Percentiles rank a stretch among this genome's conserved stretches.
phyloP scores from a whole-genome alignment of 2,329 filamentous ascomycete species.

The Ceratocystis harringtonii region DNA sequence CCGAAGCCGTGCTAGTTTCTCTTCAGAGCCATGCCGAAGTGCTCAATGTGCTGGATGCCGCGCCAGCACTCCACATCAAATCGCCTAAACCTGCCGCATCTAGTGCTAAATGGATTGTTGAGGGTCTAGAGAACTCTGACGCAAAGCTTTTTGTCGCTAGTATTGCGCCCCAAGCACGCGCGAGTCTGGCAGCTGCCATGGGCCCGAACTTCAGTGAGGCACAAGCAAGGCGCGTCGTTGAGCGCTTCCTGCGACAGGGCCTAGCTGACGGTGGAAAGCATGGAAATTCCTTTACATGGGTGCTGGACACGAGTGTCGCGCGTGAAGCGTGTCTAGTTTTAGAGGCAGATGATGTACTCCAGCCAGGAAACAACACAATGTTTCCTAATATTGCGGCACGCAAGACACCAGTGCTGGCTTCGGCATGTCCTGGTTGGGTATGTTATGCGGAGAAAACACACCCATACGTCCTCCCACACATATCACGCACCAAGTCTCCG shows the following conservation, averaged over 20 bases:
- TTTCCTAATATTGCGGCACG: slow-evolving; percentile 18
- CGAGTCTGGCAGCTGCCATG: slow-evolving; percentile 75
- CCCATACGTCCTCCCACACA: slow-evolving; percentile 76
- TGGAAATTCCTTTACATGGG: slow-evolving; percentile 70
- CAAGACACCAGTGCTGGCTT: slow-evolving; percentile 55
- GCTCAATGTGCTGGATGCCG: slow-evolving; percentile 61
- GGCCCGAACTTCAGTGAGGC: slow-evolving; percentile 53
- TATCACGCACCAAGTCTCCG: slow-evolving; percentile 83
- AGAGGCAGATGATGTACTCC: slow-evolving; percentile 55
- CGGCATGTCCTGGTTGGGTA: slow-evolving; percentile 93
- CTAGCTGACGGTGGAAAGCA: slow-evolving; percentile 55
- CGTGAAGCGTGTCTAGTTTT: slow-evolving; percentile 72
- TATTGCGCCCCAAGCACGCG: slow-evolving; percentile 79
- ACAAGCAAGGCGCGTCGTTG: slow-evolving; percentile 68
- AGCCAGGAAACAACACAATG: slow-evolving; percentile 11
- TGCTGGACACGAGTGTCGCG: slow-evolving; percentile 76
- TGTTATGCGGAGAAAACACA: slow-evolving; percentile 99
- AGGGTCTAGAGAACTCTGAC: slow-evolving; percentile 42
- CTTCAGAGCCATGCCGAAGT: slow-evolving; percentile 91
- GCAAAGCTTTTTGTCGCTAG: slow-evolving; percentile 78
- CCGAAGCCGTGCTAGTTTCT: slow-evolving; percentile 90
- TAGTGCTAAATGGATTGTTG: slow-evolving; percentile 25
- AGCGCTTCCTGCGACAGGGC: slow-evolving; percentile 56
- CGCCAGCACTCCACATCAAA: slow-evolving; percentile 30
- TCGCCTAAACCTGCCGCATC: neutral